phyloP scores from a whole-genome alignment of 352 stramenopile genomes.

The Phytophthora rubi region DNA sequence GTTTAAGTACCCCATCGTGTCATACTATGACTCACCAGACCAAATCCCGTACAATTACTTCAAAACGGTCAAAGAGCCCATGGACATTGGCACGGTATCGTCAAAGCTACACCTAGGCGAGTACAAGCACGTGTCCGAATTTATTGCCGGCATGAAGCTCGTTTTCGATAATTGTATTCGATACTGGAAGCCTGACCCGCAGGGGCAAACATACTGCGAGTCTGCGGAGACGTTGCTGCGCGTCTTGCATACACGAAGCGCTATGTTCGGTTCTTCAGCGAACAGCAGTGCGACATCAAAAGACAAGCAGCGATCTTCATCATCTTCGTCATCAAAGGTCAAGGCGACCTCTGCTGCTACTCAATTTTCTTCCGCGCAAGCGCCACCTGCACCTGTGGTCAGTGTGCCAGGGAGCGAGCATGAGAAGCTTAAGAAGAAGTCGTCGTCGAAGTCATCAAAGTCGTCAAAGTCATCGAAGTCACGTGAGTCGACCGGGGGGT shows the following conservation, averaged over 20 bases:
- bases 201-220: slow-evolving; percentile 83
- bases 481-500: slow-evolving; percentile 42
- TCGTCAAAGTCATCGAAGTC: slow-evolving; percentile 45
- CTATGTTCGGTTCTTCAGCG: slow-evolving; percentile 42
- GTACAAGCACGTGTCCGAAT: slow-evolving; percentile 66
- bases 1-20: slow-evolving; percentile 89
- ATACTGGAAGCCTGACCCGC: slow-evolving; percentile 80
- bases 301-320: slow-evolving; percentile 51
- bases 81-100: slow-evolving; percentile 86
- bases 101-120: slow-evolving; percentile 67
- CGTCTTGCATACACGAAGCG: slow-evolving; percentile 57
- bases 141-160: slow-evolving; percentile 71
- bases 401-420: slow-evolving; percentile 22
- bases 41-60: slow-evolving; percentile 88
- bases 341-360: slow-evolving; percentile 25
- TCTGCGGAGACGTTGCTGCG: slow-evolving; percentile 67
- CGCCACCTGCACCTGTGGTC: slow-evolving; percentile 2
- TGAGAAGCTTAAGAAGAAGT: slow-evolving; percentile 44
- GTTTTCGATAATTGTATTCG: slow-evolving; percentile 88
- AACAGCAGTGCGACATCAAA: slow-evolving; percentile 38
- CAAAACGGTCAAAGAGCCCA: slow-evolving; percentile 77
- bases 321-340: slow-evolving; percentile 37
- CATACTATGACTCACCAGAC: slow-evolving; percentile 85
- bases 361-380: slow-evolving; percentile 17
- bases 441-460: slow-evolving; percentile 47